Conservation (phyloP, 352 stramenopile genomes). For the Pythium coloratum region DNA sequence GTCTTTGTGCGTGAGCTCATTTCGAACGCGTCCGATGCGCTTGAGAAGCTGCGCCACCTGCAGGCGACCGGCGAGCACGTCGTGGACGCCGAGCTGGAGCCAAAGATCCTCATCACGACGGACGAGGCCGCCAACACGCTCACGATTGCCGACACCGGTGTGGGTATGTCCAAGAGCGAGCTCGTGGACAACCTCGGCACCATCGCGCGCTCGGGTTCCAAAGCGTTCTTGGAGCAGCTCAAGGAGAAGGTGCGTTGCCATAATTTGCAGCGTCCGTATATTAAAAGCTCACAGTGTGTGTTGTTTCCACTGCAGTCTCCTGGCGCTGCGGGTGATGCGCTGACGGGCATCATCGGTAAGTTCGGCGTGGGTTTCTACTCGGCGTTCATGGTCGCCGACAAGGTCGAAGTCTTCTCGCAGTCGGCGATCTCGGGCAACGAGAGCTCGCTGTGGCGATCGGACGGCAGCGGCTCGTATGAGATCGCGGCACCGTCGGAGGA, state of each 20-base stretch:
- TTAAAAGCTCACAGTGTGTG: no score
- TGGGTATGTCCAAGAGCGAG: conserved; percentile 98
- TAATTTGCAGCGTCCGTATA: no score
- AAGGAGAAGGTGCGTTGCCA: conserved; percentile 59
- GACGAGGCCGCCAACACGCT: conserved; percentile 95
- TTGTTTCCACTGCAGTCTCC: no score
- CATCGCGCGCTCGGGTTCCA: conserved; percentile 97
- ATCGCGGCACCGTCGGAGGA: conserved; percentile 65
- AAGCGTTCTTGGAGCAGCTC: conserved; percentile 95
- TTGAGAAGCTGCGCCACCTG: conserved; percentile 98
- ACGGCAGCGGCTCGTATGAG: conserved; percentile 84
- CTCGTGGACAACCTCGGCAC: conserved; percentile 98
- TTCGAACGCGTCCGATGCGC: conserved; percentile 97
- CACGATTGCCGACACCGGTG: conserved; percentile 97
- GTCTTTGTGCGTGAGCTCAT: conserved; percentile 99
- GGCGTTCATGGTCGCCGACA: conserved; percentile 98
- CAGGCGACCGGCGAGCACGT: conserved; percentile 73
- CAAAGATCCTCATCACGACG: conserved; percentile 97
- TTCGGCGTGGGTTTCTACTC: conserved; percentile 99
- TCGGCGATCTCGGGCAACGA: conserved; percentile 57
- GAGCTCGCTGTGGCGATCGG: conserved; percentile 73
- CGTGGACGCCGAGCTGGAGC: conserved; percentile 80
- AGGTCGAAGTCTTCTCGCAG: conserved; percentile 92
- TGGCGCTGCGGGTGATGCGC: conserved; percentile 64
- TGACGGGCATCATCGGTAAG: conserved; percentile 97